Base-by-base conservation (phyloP, 1,284 basidiomycete species). In the Sutorius eximius region DNA sequence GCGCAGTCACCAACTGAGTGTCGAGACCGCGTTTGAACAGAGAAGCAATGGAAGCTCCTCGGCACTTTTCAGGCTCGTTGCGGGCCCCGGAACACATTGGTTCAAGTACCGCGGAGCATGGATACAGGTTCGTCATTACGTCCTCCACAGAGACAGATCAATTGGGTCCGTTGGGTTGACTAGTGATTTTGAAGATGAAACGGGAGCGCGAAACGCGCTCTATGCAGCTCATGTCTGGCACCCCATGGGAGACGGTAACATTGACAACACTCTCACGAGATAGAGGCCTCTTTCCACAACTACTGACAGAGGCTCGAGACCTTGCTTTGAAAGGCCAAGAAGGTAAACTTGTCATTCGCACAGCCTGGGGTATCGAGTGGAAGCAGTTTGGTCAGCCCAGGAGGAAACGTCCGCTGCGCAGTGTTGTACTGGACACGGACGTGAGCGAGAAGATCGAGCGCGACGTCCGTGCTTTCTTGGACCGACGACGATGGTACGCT, bases 291-390 rank as follows among this genome's bases (percentile, higher is more conserved):
- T 97, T 99, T 66, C 83, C 93, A 0, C 67, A 80, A 42, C 78
- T 99, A 12, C 82, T 99, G 4, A 74, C 82, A 4, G 96, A 99
- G 70, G 96, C 97, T 22, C 81, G 93, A 43, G 87, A 93, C 65
- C 77, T 97, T 36, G 95, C 95, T 0, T 82, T 97, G 74, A 80
- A 79, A 40, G 87, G 84, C 0, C 91, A 94, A 54, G 92, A 98
- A 71, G 96, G 96, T 46, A 96, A 96, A 69, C 93, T 97, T 20
- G 89, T 98, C 52, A 91, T 99, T 58, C 93, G 96, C 64, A 98
- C 95, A 0, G 93, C 95, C 10, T 97, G 95, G 93, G 94, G 94
- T 0, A 87, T 87, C 18, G 95, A 98, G 69, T 99, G 97, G 97
- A 81, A 86, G 53, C 95, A 93, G 4, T 99, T 99, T 67, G 97